These are phyloP conservation scores for Fusarium compactum DNA, from an alignment of 2,329 filamentous ascomycete genomes.

Conservation along the genomic window DNA sequence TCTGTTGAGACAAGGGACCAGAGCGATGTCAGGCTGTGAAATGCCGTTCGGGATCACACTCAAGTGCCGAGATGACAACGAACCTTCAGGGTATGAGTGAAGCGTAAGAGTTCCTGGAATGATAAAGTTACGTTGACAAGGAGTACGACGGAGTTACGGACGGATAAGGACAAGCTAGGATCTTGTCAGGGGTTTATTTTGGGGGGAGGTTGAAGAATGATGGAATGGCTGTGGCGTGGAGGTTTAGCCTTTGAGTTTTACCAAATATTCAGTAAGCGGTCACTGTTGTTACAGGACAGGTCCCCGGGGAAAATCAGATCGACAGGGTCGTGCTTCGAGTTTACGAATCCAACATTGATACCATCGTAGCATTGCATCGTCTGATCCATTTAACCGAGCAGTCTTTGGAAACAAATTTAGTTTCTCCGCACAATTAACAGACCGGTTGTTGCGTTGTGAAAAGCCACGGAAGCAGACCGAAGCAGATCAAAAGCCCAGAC, in stretches of 20 bases:
- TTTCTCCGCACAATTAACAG: not conserved
- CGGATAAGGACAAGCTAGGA: constrained; percentile 11
- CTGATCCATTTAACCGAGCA: not conserved
- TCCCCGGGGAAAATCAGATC: constrained; percentile 20
- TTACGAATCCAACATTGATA: constrained; percentile 11
- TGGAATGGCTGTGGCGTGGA: constrained; percentile 2
- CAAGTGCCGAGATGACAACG: constrained; percentile 28
- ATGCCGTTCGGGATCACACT: constrained; percentile 29
- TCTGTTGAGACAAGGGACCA: not conserved
- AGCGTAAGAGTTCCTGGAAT: constrained; percentile 6
- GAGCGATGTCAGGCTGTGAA: constrained; percentile 18
- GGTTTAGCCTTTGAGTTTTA: constrained; percentile 19
- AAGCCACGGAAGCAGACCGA: constrained; percentile 18
- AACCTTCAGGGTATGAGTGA: constrained; percentile 5
- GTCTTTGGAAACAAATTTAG: not conserved
- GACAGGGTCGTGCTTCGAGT: constrained; percentile 23
- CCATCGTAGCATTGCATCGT: constrained; percentile 5
- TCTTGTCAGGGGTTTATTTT: constrained; percentile 3
- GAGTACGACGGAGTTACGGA: not conserved
- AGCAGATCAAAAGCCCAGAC: not conserved
- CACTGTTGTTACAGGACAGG: not conserved
- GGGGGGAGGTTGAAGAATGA: not conserved
- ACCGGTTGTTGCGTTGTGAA: not conserved
- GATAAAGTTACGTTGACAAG: constrained; percentile 4
- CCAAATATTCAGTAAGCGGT: constrained; percentile 1